Base-by-base conservation (phyloP, 1,284 basidiomycete species). In the Leccinum griseonigrum region DNA sequence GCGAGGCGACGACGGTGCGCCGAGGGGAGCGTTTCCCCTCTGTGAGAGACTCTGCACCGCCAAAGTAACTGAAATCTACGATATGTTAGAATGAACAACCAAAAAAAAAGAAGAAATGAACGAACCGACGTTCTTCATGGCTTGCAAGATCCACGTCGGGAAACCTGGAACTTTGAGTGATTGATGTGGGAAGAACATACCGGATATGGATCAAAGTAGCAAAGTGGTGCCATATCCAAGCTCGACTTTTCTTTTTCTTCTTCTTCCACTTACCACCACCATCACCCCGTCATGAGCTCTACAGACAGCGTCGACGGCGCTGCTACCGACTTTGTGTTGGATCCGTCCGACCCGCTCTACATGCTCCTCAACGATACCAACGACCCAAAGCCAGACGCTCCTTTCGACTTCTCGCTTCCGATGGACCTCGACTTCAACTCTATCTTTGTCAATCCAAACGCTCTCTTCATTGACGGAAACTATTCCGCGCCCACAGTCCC, bases 1-100 rank as follows among this genome's bases (percentile, higher is more conserved):
- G 76, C 58, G 69, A 75, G 34, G 76, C 70, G 36, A 85, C 77
- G 28, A 78, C 79, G 0, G 87, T 88, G 59, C 90, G 82, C 62
- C 88, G 80, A 4, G 86, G 82, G 31, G 86, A 76, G 58, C 83
- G 78, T 32, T 68, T 71, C 51, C 84, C 85, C 63, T 89, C 86
- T 10, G 76, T 67, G 36, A 90, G 75, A 2, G 88, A 86, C 67
- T 93, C 91, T n/a, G 90, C 90, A 9, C 90, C 91, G 53, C 90
- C 91, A 67, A 84, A 90, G 63, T 88, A 81, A 71, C 90, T 92
- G 73, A 83, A 91, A 71, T 91, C 87, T 90, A 46, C 1, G 28
- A 18, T 29, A 28, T 1, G 43, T 71, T 6, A 31, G 8, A 22
- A 14, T 0, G 8, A 26, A 28, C 2, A 46, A 36, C 4, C 10